Percentiles rank a stretch among this genome's conserved stretches.
Evolutionary conservation across 2,329 filamentous ascomycete genomes (phyloP).

Genomic region (Cordyceps javanica): DNA sequence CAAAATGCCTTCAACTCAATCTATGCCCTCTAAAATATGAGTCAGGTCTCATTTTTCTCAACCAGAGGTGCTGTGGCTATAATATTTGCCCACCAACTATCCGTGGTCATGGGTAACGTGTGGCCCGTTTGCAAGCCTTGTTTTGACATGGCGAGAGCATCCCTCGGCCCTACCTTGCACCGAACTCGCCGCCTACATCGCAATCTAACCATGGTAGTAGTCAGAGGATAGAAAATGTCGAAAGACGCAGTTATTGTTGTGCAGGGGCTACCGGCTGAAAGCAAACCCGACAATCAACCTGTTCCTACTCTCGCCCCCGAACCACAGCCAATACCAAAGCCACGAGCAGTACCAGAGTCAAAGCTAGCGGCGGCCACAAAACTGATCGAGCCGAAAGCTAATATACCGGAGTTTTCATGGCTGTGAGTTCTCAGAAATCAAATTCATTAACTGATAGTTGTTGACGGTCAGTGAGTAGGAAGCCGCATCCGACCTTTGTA

Average conservation of each 20-base stretch:
- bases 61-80: neutral
- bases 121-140: neutral
- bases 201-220: neutral
- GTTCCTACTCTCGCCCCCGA: neutral
- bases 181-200: neutral
- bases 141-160: too few species aligned
- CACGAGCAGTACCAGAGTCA: neutral
- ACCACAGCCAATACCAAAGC: neutral
- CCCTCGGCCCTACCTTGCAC: neutral
- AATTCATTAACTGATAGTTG: neutral
- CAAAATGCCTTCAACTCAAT: neutral
- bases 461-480: conserved; percentile 28
- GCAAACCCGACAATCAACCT: neutral
- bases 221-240: neutral
- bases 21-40: neutral
- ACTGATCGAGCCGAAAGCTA: neutral
- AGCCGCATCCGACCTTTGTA: conserved; percentile 50
- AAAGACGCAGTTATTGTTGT: neutral
- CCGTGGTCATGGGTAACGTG: neutral
- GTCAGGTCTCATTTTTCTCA: neutral
- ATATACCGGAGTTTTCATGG: conserved; percentile 28
- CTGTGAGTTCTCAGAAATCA: conserved; percentile 21
- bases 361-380: neutral
- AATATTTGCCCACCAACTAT: neutral
- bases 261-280: neutral